A percentile compares a stretch with the other conserved stretches of the same genome.
Conservation (phyloP, 768 basidiomycete genomes). For the Lactarius akahatsu region DNA sequence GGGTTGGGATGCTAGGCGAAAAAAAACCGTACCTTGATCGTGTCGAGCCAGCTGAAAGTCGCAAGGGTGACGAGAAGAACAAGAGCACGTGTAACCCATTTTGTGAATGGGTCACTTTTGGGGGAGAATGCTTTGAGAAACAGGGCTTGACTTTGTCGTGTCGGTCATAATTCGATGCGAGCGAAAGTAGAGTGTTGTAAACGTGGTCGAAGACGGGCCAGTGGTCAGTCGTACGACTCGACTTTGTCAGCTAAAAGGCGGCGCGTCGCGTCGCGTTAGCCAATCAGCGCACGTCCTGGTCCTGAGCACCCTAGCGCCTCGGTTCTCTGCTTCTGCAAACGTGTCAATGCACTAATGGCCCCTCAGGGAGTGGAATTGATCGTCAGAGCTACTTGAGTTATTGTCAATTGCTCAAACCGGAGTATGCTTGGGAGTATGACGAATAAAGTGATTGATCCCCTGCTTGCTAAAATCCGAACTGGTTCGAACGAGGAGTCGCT, state of each 20-base stretch:
- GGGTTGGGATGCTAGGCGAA: background rate
- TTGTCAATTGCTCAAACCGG: background rate
- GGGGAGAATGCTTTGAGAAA: background rate
- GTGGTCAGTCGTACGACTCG: background rate
- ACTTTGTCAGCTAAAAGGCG: background rate
- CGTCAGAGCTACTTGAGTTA: background rate
- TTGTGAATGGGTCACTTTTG: conserved; percentile 21
- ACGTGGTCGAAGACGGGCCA: background rate
- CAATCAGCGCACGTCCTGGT: background rate
- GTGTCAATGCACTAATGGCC: background rate
- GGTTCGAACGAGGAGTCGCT: conserved; percentile 17
- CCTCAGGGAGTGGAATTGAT: background rate
- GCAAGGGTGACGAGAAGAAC: conserved; percentile 13
- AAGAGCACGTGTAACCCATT: conserved; percentile 15
- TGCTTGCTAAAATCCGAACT: conserved; percentile 12
- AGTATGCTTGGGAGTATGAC: no score
- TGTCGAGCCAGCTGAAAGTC: conserved; percentile 26
- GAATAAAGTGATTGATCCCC: background rate
- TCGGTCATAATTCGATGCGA: background rate
- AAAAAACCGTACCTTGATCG: conserved; percentile 20
- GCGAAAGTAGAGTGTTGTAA: background rate
- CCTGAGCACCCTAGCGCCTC: background rate
- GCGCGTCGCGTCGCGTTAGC: conserved; percentile 6
- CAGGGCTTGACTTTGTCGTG: conserved; percentile 4
- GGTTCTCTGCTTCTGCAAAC: background rate